Conservation (phyloP, 1,284 basidiomycete genomes). For the Puccinia coronata region DNA sequence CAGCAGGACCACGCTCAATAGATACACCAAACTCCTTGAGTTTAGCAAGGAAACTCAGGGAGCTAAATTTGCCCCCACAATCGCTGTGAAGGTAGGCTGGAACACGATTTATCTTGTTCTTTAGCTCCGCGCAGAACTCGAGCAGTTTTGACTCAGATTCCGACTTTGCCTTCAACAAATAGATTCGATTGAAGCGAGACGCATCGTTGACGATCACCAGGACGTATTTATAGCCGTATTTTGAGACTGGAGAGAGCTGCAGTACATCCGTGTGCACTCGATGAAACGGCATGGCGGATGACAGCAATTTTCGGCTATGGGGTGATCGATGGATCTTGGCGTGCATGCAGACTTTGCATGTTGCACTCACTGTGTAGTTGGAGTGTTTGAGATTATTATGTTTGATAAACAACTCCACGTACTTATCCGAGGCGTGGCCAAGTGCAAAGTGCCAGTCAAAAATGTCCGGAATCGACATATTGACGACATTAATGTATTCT, state of each 20-base stretch:
- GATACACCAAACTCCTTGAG: neutral
- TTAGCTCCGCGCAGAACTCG: neutral
- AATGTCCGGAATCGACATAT: neutral
- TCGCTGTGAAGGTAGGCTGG: too few species aligned
- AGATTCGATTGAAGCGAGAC: constrained; percentile 3
- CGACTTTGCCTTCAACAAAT: neutral
- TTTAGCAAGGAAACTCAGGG: neutral
- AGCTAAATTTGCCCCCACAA: neutral
- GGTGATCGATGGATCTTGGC: neutral
- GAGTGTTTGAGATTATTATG: neutral
- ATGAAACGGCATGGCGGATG: neutral
- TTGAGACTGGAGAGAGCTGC: neutral
- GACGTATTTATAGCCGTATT: neutral
- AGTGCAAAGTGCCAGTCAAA: constrained; percentile 21
- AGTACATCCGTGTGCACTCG: neutral
- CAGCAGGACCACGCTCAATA: neutral
- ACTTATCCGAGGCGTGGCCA: constrained; percentile 1
- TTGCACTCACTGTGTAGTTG: neutral
- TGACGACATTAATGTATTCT: neutral
- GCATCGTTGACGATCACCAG: constrained; percentile 17
- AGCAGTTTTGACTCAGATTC: neutral
- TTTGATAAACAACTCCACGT: neutral
- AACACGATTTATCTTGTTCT: neutral
- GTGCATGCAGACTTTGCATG: neutral
- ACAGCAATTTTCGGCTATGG: neutral